phyloP scores from a whole-genome alignment of 768 basidiomycete genomes.

The Tylopilus rubrobrunneus region DNA sequence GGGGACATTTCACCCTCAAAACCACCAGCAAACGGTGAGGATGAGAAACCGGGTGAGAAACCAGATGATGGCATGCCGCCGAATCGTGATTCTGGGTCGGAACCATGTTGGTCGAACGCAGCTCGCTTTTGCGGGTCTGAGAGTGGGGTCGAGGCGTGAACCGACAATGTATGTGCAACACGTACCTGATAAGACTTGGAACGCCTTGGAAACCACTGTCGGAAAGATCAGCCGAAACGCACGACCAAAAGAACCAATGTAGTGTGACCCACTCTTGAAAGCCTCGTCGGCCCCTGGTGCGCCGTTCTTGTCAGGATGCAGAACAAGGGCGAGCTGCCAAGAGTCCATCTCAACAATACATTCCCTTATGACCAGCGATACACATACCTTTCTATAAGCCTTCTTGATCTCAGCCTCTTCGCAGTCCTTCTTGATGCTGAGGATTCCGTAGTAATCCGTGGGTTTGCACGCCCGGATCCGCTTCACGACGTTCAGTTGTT shows the following conservation, averaged over 20 bases:
- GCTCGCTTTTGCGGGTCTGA: constrained; percentile 85
- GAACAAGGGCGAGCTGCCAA: constrained; percentile 73
- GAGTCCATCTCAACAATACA: constrained; percentile 6
- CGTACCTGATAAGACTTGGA: constrained; percentile 85
- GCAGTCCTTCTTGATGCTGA: constrained; percentile 73
- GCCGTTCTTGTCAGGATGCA: constrained; percentile 93
- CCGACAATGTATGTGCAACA: neutral
- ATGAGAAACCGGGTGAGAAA: constrained; percentile 38
- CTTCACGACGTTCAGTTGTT: constrained; percentile 80
- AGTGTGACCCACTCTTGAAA: constrained; percentile 75
- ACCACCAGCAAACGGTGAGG: constrained; percentile 46
- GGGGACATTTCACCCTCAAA: constrained; percentile 89
- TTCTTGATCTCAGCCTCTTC: constrained; percentile 87
- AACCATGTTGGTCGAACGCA: constrained; percentile 78
- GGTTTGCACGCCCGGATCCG: constrained; percentile 81
- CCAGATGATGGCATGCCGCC: constrained; percentile 63
- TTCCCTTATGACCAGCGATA: constrained; percentile 5
- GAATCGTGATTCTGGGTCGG: constrained; percentile 84
- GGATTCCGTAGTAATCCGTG: constrained; percentile 91
- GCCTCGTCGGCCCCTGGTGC: constrained; percentile 99
- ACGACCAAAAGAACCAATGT: neutral
- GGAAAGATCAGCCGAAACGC: constrained; percentile 3
- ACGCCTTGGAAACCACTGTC: constrained; percentile 95
- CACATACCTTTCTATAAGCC: constrained; percentile 88
- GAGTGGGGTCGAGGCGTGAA: constrained; percentile 4